phyloP scores from a whole-genome alignment of 176 grass and related monocot species.

The Tillandsia fasciculata region DNA sequence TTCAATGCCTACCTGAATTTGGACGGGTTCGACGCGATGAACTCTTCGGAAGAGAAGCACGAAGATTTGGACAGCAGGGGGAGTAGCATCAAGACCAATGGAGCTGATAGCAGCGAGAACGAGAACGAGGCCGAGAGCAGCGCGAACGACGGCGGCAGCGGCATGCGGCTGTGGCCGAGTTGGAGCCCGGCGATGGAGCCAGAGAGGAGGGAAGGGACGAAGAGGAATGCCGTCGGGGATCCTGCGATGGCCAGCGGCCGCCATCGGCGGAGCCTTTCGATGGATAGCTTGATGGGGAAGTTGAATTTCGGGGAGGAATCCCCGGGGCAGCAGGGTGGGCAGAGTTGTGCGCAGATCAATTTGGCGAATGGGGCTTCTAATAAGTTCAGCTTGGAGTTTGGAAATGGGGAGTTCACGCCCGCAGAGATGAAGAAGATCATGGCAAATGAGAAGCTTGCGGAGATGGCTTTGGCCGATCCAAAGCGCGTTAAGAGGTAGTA shows the following conservation, averaged over 20 bases:
- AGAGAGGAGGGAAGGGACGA: slow-evolving; percentile 36
- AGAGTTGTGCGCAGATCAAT: slow-evolving; percentile 8
- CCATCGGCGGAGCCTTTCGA: slow-evolving; percentile 69
- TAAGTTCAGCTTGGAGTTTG: slow-evolving; percentile 84
- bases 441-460: slow-evolving; percentile 83
- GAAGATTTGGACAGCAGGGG: slow-evolving; percentile 68
- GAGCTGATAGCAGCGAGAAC: slow-evolving; percentile 90
- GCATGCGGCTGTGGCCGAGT: slow-evolving; percentile 32
- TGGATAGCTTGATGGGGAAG: slow-evolving; percentile 84
- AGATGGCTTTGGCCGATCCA: slow-evolving; percentile 93
- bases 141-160: slow-evolving; percentile 26
- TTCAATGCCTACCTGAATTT: slow-evolving; percentile 86
- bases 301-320: slow-evolving; percentile 39
- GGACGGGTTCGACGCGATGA: slow-evolving; percentile 67
- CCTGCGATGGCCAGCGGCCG: not conserved
- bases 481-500: slow-evolving; percentile 83
- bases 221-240: slow-evolving; percentile 38
- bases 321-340: not conserved
- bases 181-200: not conserved
- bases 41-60: slow-evolving; percentile 66
- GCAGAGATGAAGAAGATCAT: slow-evolving; percentile 96
- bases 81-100: slow-evolving; percentile 73
- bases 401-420: slow-evolving; percentile 72
- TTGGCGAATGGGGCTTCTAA: slow-evolving; percentile 17
- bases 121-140: slow-evolving; percentile 89